These are phyloP conservation scores for Phytophthora citrophthora DNA, from an alignment of 352 stramenopile genomes.

Conservation along the genomic window DNA sequence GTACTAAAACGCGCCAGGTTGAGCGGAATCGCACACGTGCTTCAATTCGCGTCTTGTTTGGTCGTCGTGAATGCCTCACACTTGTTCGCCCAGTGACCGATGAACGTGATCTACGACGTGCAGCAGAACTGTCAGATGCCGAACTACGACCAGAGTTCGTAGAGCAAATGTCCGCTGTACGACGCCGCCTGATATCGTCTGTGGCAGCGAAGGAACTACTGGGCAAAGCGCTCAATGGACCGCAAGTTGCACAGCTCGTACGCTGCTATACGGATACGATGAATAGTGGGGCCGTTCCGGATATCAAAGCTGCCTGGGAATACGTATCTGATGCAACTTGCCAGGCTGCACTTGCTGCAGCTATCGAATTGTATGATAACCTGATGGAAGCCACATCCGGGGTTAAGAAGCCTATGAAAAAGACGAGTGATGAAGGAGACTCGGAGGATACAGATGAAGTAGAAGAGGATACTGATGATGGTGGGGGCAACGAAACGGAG, in stretches of 20 bases:
- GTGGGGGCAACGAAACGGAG: constrained; percentile 8
- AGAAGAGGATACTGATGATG: constrained; percentile 32
- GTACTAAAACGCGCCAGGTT: constrained; percentile 47
- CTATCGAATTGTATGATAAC: constrained; percentile 64
- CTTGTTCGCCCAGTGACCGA: constrained; percentile 79
- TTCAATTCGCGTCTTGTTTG: constrained; percentile 77
- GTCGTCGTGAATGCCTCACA: constrained; percentile 75
- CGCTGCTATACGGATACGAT: constrained; percentile 79
- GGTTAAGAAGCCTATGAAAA: constrained; percentile 19
- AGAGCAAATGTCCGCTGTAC: constrained; percentile 63
- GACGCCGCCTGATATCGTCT: constrained; percentile 52
- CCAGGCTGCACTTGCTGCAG: constrained; percentile 57
- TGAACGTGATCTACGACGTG: constrained; percentile 65
- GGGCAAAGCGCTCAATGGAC: constrained; percentile 67
- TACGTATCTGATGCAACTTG: constrained; percentile 86
- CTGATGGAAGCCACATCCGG: constrained; percentile 45
- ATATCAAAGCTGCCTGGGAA: constrained; percentile 85
- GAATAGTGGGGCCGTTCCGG: constrained; percentile 77
- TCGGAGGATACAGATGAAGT: constrained; percentile 34
- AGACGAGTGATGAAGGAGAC: constrained; percentile 25
- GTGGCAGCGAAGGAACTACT: constrained; percentile 72
- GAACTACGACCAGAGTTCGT: constrained; percentile 86
- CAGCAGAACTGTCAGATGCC: constrained; percentile 50
- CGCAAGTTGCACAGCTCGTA: constrained; percentile 66
- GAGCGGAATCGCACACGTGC: constrained; percentile 75